phyloP scores from a whole-genome alignment of 768 basidiomycete species.

The Agaricus subrufescens region DNA sequence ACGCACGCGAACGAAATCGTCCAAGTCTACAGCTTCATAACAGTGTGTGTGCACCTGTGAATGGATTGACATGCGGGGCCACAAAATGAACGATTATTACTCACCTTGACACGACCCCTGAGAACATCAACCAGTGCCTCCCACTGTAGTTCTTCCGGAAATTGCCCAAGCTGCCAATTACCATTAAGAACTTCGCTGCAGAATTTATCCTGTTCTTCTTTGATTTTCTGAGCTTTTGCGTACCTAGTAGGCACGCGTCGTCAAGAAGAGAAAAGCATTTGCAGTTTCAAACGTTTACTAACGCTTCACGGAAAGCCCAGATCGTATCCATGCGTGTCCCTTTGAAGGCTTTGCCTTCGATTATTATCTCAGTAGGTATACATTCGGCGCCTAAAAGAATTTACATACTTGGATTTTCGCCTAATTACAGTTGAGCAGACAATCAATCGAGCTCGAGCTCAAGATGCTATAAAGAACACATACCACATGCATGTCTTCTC shows the following conservation, averaged over 20 bases:
- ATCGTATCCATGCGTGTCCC: constrained; percentile 64
- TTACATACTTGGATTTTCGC: constrained; percentile 51
- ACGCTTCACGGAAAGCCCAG: constrained; percentile 69
- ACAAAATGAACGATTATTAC: not conserved
- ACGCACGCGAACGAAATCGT: constrained; percentile 63
- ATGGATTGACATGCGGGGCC: not conserved
- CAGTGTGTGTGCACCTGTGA: constrained; percentile 51
- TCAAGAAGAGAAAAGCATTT: not conserved
- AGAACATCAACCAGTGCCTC: constrained; percentile 76
- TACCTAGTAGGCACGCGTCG: constrained; percentile 32
- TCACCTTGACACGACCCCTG: constrained; percentile 71
- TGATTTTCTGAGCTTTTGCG: constrained; percentile 61
- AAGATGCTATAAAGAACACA: constrained; percentile 14
- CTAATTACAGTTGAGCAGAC: constrained; percentile 19
- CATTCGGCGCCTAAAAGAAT: not conserved
- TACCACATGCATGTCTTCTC: constrained; percentile 55
- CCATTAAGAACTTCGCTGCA: constrained; percentile 41
- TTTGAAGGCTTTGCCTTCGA: constrained; percentile 31
- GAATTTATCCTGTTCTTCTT: constrained; percentile 63
- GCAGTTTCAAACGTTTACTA: constrained; percentile 13
- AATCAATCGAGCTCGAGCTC: not conserved
- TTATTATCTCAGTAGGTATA: not conserved
- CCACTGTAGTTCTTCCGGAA: constrained; percentile 73
- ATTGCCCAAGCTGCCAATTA: constrained; percentile 47
- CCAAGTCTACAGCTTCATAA: constrained; percentile 63